Conservation (phyloP, 208 protist genomes). For the Acanthamoeba sp. region DNA sequence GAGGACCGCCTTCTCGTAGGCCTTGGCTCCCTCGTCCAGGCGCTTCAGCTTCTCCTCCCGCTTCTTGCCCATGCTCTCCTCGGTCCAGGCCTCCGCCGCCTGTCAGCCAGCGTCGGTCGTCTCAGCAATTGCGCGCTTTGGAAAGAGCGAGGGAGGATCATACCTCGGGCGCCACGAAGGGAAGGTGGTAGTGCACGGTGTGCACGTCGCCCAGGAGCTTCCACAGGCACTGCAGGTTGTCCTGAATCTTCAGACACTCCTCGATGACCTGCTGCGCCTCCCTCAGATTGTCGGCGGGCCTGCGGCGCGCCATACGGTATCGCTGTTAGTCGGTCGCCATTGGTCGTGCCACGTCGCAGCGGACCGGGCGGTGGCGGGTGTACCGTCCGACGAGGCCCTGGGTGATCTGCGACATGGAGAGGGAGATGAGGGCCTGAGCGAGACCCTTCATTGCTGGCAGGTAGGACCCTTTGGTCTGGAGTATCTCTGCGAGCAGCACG, state of each 20-base stretch:
- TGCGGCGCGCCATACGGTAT: background rate
- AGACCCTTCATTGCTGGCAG: conserved; percentile 46
- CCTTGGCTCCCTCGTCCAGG: conserved; percentile 1
- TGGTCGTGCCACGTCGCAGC: background rate
- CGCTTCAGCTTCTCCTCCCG: background rate
- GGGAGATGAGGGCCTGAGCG: conserved; percentile 42
- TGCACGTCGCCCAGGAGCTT: conserved; percentile 52
- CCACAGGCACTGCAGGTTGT: conserved; percentile 57
- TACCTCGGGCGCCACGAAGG: background rate
- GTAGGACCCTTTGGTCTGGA: background rate
- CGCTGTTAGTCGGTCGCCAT: background rate
- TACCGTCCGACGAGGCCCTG: conserved; percentile 36
- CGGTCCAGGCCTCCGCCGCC: background rate
- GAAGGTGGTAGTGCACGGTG: conserved; percentile 29
- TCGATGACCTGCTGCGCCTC: conserved; percentile 32
- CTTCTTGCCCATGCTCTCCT: background rate
- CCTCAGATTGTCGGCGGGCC: background rate
- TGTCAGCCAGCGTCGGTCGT: background rate
- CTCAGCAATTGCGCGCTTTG: background rate
- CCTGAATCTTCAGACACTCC: conserved; percentile 45
- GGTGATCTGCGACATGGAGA: conserved; percentile 6
- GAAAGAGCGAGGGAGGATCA: background rate
- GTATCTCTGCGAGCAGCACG: background rate
- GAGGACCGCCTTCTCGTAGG: conserved; percentile 51
- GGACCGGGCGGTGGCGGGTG: background rate